Conservation (phyloP, 768 basidiomycete species). For the Termitomyces sp. region DNA sequence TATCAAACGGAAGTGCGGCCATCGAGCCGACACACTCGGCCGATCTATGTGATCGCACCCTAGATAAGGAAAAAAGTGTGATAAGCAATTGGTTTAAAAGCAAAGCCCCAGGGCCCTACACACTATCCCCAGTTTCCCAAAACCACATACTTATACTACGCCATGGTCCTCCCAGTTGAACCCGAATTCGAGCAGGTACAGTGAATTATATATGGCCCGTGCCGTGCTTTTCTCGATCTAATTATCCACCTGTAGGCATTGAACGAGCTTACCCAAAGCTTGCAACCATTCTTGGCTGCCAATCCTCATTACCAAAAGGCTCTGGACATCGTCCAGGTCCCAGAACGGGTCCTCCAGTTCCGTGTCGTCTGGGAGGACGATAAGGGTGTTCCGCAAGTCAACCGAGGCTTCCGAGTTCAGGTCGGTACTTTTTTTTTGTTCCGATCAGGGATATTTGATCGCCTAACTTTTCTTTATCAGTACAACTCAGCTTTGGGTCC, state of each 20-base stretch:
- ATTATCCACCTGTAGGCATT: conserved; percentile 40
- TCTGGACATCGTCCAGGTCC: conserved; percentile 56
- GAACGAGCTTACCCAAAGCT: conserved; percentile 57
- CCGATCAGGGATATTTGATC: neutral
- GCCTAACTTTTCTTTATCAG: conserved; percentile 22
- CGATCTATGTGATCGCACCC: neutral
- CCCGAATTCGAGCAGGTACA: conserved; percentile 67
- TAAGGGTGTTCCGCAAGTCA: conserved; percentile 57
- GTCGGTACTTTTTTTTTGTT: conserved; percentile 25
- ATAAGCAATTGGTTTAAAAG: conserved; percentile 2
- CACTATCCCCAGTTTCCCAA: neutral
- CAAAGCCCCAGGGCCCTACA: neutral
- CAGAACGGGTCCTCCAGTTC: conserved; percentile 58
- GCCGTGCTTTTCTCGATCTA: neutral
- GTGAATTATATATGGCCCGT: neutral
- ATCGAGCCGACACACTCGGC: neutral
- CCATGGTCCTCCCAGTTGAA: conserved; percentile 47
- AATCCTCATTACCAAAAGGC: conserved; percentile 67
- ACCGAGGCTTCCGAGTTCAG: conserved; percentile 72
- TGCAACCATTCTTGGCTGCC: conserved; percentile 58
- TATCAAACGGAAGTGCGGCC: neutral
- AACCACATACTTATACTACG: neutral
- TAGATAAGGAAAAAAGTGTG: neutral
- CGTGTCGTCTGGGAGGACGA: conserved; percentile 79
- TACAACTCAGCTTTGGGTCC: conserved; percentile 78